Percentiles rank a stretch among this genome's conserved stretches.
These are phyloP conservation scores for Eucalyptus fibrosa DNA, from an alignment of 345 rosid species.

Conservation along the genomic window DNA sequence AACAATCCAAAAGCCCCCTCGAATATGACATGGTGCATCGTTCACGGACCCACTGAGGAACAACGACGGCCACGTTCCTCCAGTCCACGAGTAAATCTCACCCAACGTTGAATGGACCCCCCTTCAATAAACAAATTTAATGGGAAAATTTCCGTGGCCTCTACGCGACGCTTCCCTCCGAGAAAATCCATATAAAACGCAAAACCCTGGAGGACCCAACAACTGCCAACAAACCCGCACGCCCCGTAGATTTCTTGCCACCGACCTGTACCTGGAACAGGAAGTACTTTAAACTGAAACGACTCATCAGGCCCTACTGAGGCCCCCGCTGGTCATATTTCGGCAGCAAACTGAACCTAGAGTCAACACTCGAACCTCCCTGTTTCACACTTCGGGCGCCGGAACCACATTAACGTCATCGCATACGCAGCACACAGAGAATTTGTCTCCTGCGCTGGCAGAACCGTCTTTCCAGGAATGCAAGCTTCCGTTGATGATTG, in stretches of 20 bases:
- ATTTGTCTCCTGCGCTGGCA: neutral
- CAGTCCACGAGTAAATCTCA: neutral
- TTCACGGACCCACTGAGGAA: neutral
- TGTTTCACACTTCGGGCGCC: neutral
- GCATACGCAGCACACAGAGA: neutral
- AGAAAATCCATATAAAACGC: neutral
- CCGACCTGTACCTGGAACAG: neutral
- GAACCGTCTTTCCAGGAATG: neutral
- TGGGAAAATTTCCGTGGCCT: neutral
- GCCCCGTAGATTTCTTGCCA: neutral
- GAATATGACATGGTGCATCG: neutral
- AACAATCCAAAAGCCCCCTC: neutral
- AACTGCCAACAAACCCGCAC: neutral
- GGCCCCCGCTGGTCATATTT: neutral
- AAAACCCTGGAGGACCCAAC: neutral
- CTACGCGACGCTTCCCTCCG: neutral
- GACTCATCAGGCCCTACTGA: neutral
- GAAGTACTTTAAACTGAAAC: neutral
- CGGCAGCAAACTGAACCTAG: neutral
- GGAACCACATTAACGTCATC: neutral
- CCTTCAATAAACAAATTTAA: fast-evolving
- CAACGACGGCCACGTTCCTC: neutral
- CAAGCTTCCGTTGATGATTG: neutral
- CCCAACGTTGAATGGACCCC: neutral
- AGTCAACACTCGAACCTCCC: neutral